Evolutionary conservation across 2,329 filamentous ascomycete genomes (phyloP).

Genomic region (Sarocladium oryzae): DNA sequence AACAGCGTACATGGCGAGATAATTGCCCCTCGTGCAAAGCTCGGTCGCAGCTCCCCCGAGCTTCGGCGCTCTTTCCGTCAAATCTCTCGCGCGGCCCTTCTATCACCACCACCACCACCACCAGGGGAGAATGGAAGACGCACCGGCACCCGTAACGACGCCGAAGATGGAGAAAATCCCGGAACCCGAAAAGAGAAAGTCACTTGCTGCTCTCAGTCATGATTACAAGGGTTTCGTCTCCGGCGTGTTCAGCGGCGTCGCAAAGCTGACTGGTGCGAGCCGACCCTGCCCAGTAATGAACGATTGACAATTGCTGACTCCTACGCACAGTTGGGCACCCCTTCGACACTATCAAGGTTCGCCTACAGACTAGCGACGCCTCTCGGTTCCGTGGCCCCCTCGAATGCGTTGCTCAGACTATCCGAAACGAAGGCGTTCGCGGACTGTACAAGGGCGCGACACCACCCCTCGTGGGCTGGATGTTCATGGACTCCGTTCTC

Average conservation of each 20-base stretch:
- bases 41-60: background rate
- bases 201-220: slow-evolving; percentile 22
- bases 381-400: slow-evolving; percentile 78
- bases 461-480: slow-evolving; percentile 91
- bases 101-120: background rate
- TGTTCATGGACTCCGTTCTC: slow-evolving; percentile 94
- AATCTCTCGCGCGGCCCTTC: too few species aligned
- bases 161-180: background rate
- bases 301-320: background rate
- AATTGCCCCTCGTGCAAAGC: background rate
- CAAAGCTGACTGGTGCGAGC: slow-evolving; percentile 86
- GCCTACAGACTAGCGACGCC: slow-evolving; percentile 76
- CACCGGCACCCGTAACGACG: background rate
- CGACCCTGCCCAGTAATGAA: too few species aligned
- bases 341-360: slow-evolving; percentile 96
- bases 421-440: slow-evolving; percentile 75
- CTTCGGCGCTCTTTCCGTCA: background rate
- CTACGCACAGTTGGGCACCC: slow-evolving; percentile 55
- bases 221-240: slow-evolving; percentile 94
- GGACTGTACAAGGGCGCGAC: slow-evolving; percentile 94
- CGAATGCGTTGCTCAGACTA: slow-evolving; percentile 76
- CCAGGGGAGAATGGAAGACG: slow-evolving; percentile 1
- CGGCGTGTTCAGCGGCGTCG: slow-evolving; percentile 90
- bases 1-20: background rate
- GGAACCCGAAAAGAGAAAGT: slow-evolving; percentile 5